Evolutionary conservation across 768 basidiomycete genomes (phyloP).

Genomic region (Trametes cinnabarina): DNA sequence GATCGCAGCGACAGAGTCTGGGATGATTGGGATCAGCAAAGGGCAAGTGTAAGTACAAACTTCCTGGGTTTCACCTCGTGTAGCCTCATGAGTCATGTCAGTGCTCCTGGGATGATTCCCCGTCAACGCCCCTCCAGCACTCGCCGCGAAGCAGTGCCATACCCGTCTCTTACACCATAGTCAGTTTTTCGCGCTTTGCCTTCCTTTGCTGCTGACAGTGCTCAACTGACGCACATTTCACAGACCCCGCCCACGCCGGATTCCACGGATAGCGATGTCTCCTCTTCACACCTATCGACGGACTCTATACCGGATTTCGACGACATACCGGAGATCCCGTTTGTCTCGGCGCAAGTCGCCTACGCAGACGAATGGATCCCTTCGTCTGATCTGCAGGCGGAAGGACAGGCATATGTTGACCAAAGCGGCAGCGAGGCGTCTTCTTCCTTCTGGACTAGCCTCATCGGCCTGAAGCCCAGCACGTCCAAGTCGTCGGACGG

Average conservation of each 20-base stretch:
- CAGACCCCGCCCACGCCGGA: constrained; percentile 21
- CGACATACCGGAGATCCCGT: constrained; percentile 30
- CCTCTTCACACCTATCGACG: constrained; percentile 25
- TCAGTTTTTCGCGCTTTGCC: neutral
- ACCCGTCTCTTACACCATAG: constrained; percentile 21
- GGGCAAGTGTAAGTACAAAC: constrained; percentile 20
- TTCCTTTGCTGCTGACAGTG: neutral
- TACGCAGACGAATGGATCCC: constrained; percentile 15
- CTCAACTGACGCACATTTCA: neutral
- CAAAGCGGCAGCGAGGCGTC: constrained; percentile 6
- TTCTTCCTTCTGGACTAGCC: constrained; percentile 37
- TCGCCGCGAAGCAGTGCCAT: constrained; percentile 4
- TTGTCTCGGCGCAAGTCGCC: constrained; percentile 20
- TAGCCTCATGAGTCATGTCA: neutral
- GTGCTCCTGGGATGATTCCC: constrained; percentile 22
- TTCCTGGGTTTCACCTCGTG: neutral
- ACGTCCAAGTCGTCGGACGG: constrained; percentile 19
- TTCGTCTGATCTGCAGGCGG: constrained; percentile 1
- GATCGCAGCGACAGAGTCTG: constrained; percentile 21
- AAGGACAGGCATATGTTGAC: constrained; percentile 19
- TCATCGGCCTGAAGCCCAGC: constrained; percentile 15
- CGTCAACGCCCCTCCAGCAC: constrained; percentile 8
- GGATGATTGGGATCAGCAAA: constrained; percentile 23
- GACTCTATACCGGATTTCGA: constrained; percentile 21
- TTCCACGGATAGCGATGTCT: constrained; percentile 20